phyloP scores from a whole-genome alignment of 495 filamentous ascomycete genomes.

The Penicillium atrosanguineum region DNA sequence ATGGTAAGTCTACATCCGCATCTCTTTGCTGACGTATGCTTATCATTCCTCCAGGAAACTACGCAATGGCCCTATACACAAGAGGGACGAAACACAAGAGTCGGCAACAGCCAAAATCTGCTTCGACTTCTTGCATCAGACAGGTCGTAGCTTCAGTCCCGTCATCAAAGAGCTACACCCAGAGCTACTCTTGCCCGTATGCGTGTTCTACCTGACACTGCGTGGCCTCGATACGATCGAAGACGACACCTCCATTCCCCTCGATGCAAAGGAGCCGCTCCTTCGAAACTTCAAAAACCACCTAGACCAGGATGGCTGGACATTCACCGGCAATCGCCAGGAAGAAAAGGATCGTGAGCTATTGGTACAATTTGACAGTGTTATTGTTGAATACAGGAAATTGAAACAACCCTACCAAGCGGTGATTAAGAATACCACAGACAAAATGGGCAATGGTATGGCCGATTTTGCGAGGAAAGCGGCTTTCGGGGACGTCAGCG shows the following conservation, averaged over 20 bases:
- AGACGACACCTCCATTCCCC: constrained; percentile 82
- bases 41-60: background rate
- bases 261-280: constrained; percentile 67
- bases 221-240: constrained; percentile 85
- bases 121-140: constrained; percentile 72
- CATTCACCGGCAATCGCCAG: background rate
- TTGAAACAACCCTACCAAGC: background rate
- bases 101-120: constrained; percentile 62
- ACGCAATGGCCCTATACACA: background rate
- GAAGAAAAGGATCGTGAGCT: background rate
- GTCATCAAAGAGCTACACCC: background rate
- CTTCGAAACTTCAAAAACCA: background rate
- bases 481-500: background rate
- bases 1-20: background rate
- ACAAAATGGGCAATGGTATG: background rate
- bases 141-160: constrained; percentile 68
- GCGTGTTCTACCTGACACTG: constrained; percentile 78
- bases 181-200: constrained; percentile 61
- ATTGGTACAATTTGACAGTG: background rate
- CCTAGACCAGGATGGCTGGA: background rate
- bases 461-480: background rate
- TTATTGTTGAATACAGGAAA: background rate
- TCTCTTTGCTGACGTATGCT: background rate
- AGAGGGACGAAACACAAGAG: constrained; percentile 50
- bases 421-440: background rate